These are phyloP conservation scores for Russula abietina DNA, from an alignment of 768 basidiomycete species.

Conservation along the genomic window DNA sequence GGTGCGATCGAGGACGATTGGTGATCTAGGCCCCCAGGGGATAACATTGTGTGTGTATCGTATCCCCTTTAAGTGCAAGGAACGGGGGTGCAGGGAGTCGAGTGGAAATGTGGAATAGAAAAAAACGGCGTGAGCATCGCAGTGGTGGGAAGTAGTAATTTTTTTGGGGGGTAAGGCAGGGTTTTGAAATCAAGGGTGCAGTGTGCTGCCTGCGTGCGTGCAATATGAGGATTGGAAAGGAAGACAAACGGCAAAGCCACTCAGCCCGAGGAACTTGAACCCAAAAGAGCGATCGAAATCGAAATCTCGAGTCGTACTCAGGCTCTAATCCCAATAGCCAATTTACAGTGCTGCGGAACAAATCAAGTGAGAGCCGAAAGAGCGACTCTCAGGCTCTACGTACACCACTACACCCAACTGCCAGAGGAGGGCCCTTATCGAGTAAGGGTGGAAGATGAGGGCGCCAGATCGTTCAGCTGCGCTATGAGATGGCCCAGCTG, in stretches of 20 bases:
- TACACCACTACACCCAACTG: neutral
- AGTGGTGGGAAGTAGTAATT: constrained; percentile 7
- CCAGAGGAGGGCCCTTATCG: neutral
- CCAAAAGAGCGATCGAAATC: neutral
- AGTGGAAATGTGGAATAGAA: no score
- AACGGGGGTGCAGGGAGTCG: constrained; percentile 12
- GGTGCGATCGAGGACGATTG: constrained; percentile 2
- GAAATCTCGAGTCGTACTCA: neutral
- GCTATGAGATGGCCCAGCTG: neutral
- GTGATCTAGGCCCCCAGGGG: constrained; percentile 10
- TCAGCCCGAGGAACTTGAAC: neutral
- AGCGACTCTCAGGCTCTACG: neutral
- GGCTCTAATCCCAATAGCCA: constrained; percentile 3
- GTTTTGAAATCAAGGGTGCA: constrained; percentile 20
- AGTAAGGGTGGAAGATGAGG: neutral
- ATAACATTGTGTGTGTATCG: neutral
- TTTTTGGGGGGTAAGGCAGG: neutral
- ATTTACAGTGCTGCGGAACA: neutral
- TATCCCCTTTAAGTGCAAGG: constrained; percentile 7
- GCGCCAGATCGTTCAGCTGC: constrained; percentile 1
- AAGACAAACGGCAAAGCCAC: neutral
- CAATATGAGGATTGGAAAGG: no score
- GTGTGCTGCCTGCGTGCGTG: no score
- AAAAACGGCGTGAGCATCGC: neutral
- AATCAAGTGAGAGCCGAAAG: neutral